Percentiles rank a stretch among this genome's conserved stretches.
Evolutionary conservation across 2,329 filamentous ascomycete species (phyloP).

Genomic region (Phyllosticta paracitricarpa): DNA sequence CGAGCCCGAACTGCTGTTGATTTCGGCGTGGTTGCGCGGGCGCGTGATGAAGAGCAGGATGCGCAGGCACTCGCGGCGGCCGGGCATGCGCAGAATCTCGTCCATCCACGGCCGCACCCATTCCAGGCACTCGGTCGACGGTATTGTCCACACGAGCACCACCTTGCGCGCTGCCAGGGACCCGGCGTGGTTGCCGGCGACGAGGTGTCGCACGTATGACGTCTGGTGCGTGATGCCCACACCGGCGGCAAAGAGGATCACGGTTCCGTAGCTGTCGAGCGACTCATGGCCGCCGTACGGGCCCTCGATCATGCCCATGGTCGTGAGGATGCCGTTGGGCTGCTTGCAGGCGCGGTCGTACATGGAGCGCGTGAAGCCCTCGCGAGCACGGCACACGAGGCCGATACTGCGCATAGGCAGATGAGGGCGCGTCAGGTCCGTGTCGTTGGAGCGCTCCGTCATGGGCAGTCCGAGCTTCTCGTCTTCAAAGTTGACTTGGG

Average conservation of each 20-base stretch:
- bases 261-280: slow-evolving; percentile 66
- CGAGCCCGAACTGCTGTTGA: slow-evolving; percentile 45
- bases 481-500: slow-evolving; percentile 16
- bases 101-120: slow-evolving; percentile 61
- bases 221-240: slow-evolving; percentile 75
- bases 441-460: slow-evolving; percentile 19
- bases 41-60: slow-evolving; percentile 56
- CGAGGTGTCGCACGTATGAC: slow-evolving; percentile 62
- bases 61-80: slow-evolving; percentile 47
- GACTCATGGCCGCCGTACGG: slow-evolving; percentile 64
- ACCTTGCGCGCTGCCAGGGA: slow-evolving; percentile 63
- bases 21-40: slow-evolving; percentile 44
- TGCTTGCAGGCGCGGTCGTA: slow-evolving; percentile 57
- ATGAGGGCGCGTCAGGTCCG: slow-evolving; percentile 15
- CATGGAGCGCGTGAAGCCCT: slow-evolving; percentile 61
- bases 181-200: slow-evolving; percentile 56
- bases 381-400: slow-evolving; percentile 63
- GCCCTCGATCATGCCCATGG: slow-evolving; percentile 61
- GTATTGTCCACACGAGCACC: slow-evolving; percentile 69
- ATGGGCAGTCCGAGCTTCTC: slow-evolving; percentile 21
- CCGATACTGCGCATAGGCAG: slow-evolving; percentile 45
- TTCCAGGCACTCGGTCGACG: slow-evolving; percentile 54
- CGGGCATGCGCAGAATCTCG: slow-evolving; percentile 49
- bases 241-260: slow-evolving; percentile 69
- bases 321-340: slow-evolving; percentile 51